A percentile compares a stretch with the other conserved stretches of the same genome.
phyloP scores from a whole-genome alignment of 495 filamentous ascomycete genomes.

The Podospora australis region DNA sequence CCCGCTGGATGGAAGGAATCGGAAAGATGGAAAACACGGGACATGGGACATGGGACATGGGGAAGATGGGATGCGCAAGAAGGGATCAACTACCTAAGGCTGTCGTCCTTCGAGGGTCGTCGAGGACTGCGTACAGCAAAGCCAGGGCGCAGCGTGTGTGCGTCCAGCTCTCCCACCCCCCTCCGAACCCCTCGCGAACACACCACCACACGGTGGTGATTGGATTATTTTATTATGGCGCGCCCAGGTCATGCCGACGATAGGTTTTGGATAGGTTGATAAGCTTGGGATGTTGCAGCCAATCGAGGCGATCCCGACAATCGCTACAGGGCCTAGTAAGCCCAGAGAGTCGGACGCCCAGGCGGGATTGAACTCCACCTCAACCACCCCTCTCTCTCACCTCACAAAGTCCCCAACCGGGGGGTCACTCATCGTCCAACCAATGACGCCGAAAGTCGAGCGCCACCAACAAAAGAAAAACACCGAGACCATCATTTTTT shows the following conservation, averaged over 20 bases:
- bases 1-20: no score
- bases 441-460: neutral
- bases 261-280: constrained; percentile 6
- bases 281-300: neutral
- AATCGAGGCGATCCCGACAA: constrained; percentile 15
- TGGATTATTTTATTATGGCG: no score
- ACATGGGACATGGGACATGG: no score
- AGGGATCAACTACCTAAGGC: no score
- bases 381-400: no score
- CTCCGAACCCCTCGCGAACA: neutral
- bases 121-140: neutral
- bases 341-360: neutral
- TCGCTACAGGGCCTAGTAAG: neutral
- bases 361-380: neutral
- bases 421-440: constrained; percentile 1
- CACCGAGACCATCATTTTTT: neutral
- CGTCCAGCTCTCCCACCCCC: neutral
- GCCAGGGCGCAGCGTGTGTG: neutral
- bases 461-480: neutral
- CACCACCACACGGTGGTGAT: no score
- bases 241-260: neutral
- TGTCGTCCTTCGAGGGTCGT: no score
- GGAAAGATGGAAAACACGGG: no score
- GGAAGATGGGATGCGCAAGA: no score
- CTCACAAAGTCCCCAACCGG: no score